Evolutionary conservation across 495 filamentous ascomycete species (phyloP), one percentile per base, ranked within the genome.

Genomic region (Hamigera avellanea): DNA sequence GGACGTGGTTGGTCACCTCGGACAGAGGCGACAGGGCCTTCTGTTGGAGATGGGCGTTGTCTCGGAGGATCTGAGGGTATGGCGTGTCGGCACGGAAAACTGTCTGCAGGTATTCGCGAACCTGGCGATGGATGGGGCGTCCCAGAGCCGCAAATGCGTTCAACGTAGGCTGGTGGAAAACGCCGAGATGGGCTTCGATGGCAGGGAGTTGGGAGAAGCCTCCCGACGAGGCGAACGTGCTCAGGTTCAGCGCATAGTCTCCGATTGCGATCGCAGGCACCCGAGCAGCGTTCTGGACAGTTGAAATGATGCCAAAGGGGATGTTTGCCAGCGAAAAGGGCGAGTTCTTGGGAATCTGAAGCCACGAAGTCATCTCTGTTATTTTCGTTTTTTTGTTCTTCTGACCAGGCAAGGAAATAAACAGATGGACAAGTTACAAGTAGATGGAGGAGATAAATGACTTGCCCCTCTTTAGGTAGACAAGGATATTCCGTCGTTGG

Each of bases 281-380:
- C 3, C 70, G 78, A 23, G 62, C 56, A 2, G 66, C 54, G 42
- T 72, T 58, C 12, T 58, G 49, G 2, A 66, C 42, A 0, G 78
- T 78, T 35, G 64, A 72, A 52, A 95, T 82, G 56, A 95, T 86
- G 43, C 89, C 89, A 56, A 96, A 93, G 12, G 89, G 89, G 42
- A 96, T 80, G 57, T 96, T 95, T 45, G 77, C 69, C 32, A 96
- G 64, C 10, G 87, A 91, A 62, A 96, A 96, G 39, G 76, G 74
- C 32, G 75, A 79, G 44, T 65, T 64, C 31, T 64, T 49, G 28
- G 78, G 72, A 36, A 87, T 78, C 25, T 66, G 53, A 26, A 86
- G 61, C 81, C 81, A 86, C 14, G 75, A 63, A 23, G 21, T 9
- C 21, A 23, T 23, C n/a, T n/a, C n/a, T n/a, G n/a, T n/a, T n/a